These are phyloP conservation scores for Kwoniella dendrophila DNA, from an alignment of 768 basidiomycete species.

Conservation along the genomic window DNA sequence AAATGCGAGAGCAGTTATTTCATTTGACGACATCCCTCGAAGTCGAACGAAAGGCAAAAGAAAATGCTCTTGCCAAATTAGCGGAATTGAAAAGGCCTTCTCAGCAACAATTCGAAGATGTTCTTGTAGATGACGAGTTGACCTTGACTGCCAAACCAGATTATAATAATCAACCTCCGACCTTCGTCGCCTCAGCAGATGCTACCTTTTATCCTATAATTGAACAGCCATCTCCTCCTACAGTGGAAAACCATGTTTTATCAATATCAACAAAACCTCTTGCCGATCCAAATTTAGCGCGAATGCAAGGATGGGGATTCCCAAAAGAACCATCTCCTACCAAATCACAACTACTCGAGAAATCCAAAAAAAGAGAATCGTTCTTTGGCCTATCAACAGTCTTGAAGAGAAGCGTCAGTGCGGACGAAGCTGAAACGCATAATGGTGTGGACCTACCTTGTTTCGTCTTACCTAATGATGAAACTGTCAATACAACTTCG, in stretches of 20 bases:
- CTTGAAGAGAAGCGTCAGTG: background rate
- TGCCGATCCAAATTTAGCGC: slow-evolving; percentile 11
- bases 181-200: background rate
- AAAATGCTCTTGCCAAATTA: slow-evolving; percentile 37
- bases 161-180: background rate
- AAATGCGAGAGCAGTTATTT: slow-evolving; percentile 58
- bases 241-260: background rate
- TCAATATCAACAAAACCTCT: background rate
- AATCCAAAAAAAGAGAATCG: slow-evolving; percentile 27
- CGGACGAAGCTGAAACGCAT: slow-evolving; percentile 5
- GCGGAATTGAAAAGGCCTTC: background rate
- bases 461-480: slow-evolving; percentile 17
- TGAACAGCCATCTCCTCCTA: slow-evolving; percentile 6
- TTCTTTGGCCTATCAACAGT: slow-evolving; percentile 38
- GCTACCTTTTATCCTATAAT: slow-evolving; percentile 5
- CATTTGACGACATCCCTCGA: slow-evolving; percentile 57
- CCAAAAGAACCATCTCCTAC: slow-evolving; percentile 17
- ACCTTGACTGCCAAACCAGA: slow-evolving; percentile 1
- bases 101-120: background rate
- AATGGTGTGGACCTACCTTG: slow-evolving; percentile 32
- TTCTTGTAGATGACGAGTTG: background rate
- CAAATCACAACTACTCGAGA: background rate
- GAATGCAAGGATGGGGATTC: slow-evolving; percentile 38
- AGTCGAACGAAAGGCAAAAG: slow-evolving; percentile 51
- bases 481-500: background rate